These are phyloP conservation scores for Cladosporium sp. DNA, from an alignment of 2,329 filamentous ascomycete species.

Conservation along the genomic window DNA sequence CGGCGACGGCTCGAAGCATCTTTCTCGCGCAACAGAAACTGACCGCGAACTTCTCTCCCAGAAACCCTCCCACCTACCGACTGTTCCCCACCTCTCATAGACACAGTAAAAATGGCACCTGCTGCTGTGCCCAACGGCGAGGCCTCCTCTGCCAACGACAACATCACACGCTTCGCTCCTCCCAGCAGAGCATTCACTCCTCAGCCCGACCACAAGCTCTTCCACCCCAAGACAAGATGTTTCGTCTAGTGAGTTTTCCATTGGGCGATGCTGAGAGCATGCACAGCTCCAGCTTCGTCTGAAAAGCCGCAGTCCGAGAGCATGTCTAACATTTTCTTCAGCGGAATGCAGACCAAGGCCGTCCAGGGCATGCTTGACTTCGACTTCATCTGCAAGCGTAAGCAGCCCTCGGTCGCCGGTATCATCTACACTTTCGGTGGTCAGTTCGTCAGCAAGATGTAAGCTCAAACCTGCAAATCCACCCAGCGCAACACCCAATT, in stretches of 20 bases:
- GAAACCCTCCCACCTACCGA: constrained; percentile 3
- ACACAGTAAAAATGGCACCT: constrained; percentile 41
- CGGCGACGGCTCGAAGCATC: background rate
- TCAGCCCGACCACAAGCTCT: constrained; percentile 81
- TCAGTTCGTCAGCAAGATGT: constrained; percentile 99
- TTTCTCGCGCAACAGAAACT: background rate
- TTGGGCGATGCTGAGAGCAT: background rate
- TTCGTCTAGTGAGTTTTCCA: constrained; percentile 75
- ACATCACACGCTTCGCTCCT: constrained; percentile 93
- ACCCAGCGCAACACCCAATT: constrained; percentile 7
- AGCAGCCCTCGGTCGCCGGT: constrained; percentile 90
- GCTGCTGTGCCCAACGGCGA: constrained; percentile 32
- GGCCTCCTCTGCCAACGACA: constrained; percentile 80
- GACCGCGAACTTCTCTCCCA: background rate
- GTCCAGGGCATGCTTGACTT: constrained; percentile 77
- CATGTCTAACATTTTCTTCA: constrained; percentile 34
- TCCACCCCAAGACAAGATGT: constrained; percentile 99
- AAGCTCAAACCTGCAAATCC: constrained; percentile 18
- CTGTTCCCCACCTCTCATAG: constrained; percentile 6
- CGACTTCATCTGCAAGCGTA: constrained; percentile 99
- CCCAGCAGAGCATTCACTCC: constrained; percentile 91
- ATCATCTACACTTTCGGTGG: constrained; percentile 99
- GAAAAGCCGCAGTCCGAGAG: background rate
- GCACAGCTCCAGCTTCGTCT: background rate
- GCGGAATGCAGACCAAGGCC: constrained; percentile 85